Conservation (phyloP, 192 early-diverging fungal species). For the Coemansia umbellata region DNA sequence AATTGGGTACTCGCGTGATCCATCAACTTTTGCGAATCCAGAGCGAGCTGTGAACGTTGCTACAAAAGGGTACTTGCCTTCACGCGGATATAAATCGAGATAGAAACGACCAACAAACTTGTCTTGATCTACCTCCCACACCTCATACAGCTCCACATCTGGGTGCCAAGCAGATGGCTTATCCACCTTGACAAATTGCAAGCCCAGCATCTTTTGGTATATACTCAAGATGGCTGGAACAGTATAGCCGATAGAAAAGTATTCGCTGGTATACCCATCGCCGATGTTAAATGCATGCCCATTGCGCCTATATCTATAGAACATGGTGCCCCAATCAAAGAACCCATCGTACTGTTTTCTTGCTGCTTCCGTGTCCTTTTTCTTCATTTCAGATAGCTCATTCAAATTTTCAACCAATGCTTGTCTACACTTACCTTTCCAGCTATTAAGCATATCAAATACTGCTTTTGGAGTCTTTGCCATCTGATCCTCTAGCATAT, state of each 20-base stretch:
- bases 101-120: slow-evolving; percentile 61
- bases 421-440: too few species aligned
- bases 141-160: slow-evolving; percentile 65
- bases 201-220: slow-evolving; percentile 59
- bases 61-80: slow-evolving; percentile 60
- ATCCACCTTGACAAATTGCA: slow-evolving; percentile 59
- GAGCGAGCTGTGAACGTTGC: slow-evolving; percentile 66
- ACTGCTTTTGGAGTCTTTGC: slow-evolving; percentile 62
- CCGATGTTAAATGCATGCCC: too few species aligned
- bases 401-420: slow-evolving; percentile 54
- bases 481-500: slow-evolving; percentile 64
- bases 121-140: too few species aligned
- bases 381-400: slow-evolving; percentile 54
- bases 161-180: slow-evolving; percentile 59
- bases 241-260: slow-evolving; percentile 55
- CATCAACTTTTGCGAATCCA: slow-evolving; percentile 49
- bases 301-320: slow-evolving; percentile 58
- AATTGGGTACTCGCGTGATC: slow-evolving; percentile 48
- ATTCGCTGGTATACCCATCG: slow-evolving; percentile 68
- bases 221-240: slow-evolving; percentile 57
- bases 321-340: slow-evolving; percentile 63
- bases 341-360: slow-evolving; percentile 14
- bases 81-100: slow-evolving; percentile 64
- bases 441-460: slow-evolving; percentile 54
- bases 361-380: slow-evolving; percentile 24